Conservation (phyloP, 805 yeast genomes). For the Komagataella phaffii region DNA sequence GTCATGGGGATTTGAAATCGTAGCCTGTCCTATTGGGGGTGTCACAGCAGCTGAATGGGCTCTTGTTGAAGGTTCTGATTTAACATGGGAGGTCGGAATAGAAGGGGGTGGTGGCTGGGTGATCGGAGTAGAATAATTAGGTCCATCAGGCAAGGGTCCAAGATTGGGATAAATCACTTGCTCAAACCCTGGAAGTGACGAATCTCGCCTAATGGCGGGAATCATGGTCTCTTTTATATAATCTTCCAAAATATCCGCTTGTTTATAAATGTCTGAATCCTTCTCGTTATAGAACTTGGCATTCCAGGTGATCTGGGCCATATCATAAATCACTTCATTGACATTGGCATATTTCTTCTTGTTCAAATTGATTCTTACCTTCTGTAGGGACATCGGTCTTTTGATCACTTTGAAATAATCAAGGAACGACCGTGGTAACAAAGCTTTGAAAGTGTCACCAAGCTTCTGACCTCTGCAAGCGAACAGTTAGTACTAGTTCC, state of each 20-base stretch:
- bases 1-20: neutral
- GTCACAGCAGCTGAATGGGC: conserved; percentile 2
- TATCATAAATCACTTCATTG: conserved; percentile 60
- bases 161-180: conserved; percentile 43
- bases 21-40: conserved; percentile 4
- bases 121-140: conserved; percentile 4
- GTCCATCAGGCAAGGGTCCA: conserved; percentile 53
- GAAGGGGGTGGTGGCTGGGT: neutral
- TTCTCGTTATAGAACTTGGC: conserved; percentile 75
- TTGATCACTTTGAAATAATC: conserved; percentile 73
- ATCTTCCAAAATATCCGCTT: conserved; percentile 48
- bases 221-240: conserved; percentile 32
- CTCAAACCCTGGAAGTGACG: conserved; percentile 19
- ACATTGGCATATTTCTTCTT: conserved; percentile 40
- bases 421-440: conserved; percentile 61
- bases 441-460: conserved; percentile 38
- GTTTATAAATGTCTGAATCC: conserved; percentile 50
- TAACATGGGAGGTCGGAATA: conserved; percentile 1
- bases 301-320: conserved; percentile 82
- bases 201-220: conserved; percentile 32
- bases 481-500: neutral
- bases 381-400: conserved; percentile 72
- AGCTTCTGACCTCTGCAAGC: conserved; percentile 5
- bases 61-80: conserved; percentile 1
- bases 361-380: conserved; percentile 48